phyloP scores from a whole-genome alignment of 164 flowering plant genomes.

The Aristolochia fimbriata region DNA sequence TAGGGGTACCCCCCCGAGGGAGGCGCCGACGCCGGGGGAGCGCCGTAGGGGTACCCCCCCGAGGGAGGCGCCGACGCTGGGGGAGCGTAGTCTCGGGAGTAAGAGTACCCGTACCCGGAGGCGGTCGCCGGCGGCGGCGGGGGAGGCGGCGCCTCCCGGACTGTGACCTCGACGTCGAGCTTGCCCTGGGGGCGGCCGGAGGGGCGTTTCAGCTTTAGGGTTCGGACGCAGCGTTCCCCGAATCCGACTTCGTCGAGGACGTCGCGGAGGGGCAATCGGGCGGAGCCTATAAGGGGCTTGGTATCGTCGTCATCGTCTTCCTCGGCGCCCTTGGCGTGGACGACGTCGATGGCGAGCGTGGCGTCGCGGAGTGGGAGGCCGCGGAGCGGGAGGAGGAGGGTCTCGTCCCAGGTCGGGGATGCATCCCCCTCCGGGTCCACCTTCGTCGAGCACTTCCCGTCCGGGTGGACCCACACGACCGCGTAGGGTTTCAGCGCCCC shows the following conservation, averaged over 20 bases:
- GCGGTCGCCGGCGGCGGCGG: slow-evolving; percentile 7
- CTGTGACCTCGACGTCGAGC: slow-evolving; percentile 29
- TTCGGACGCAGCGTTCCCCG: slow-evolving; percentile 15
- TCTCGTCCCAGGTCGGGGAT: slow-evolving; percentile 50
- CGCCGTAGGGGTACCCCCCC: background rate
- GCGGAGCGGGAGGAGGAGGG: slow-evolving; percentile 39
- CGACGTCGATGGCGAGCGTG: slow-evolving; percentile 43
- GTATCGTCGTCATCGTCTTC: slow-evolving; percentile 33
- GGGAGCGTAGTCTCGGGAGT: background rate
- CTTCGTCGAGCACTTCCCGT: slow-evolving; percentile 39
- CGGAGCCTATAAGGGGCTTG: slow-evolving; percentile 63
- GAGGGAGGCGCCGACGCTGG: background rate
- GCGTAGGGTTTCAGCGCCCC: slow-evolving; percentile 63
- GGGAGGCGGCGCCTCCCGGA: slow-evolving; percentile 33
- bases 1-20: background rate
- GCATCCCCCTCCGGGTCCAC: slow-evolving; percentile 56
- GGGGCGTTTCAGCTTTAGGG: slow-evolving; percentile 58
- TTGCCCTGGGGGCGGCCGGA: slow-evolving; percentile 87
- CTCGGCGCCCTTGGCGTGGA: slow-evolving; percentile 27
- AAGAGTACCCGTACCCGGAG: slow-evolving; percentile 11
- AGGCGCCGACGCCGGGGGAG: slow-evolving; percentile 27
- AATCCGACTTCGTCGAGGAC: slow-evolving; percentile 45
- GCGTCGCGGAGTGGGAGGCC: slow-evolving; percentile 32
- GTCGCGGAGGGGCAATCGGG: slow-evolving; percentile 31
- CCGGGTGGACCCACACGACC: slow-evolving; percentile 68